These are phyloP conservation scores for Omphalotus guepiniiformis DNA, from an alignment of 768 basidiomycete species.

Conservation along the genomic window DNA sequence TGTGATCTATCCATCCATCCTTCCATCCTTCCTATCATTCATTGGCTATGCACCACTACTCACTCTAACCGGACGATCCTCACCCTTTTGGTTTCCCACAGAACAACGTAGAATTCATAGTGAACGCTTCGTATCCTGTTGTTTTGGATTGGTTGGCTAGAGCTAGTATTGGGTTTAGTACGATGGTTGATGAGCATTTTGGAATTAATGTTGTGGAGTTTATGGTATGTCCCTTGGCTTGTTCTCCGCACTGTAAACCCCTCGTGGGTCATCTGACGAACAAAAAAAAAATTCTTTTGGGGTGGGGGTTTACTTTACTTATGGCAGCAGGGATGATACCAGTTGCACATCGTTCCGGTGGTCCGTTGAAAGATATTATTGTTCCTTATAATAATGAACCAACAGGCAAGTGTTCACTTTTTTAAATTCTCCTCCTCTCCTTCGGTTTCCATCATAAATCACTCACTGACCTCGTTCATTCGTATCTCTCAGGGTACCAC, in stretches of 20 bases:
- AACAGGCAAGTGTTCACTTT: constrained; percentile 46
- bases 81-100: constrained; percentile 27
- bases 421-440: too few relatives aligned
- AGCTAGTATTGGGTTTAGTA: constrained; percentile 84
- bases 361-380: constrained; percentile 88
- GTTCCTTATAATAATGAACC: constrained; percentile 67
- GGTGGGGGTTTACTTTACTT: not conserved
- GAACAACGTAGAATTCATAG: constrained; percentile 70
- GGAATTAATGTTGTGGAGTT: constrained; percentile 98
- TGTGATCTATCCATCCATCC: too few relatives aligned
- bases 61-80: too few relatives aligned
- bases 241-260: constrained; percentile 2
- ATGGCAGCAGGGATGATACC: constrained; percentile 94
- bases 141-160: constrained; percentile 68
- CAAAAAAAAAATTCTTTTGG: not conserved
- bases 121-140: constrained; percentile 76
- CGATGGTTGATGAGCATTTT: constrained; percentile 98
- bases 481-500: constrained; percentile 60
- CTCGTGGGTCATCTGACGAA: not conserved
- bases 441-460: not conserved
- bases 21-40: too few relatives aligned
- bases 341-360: constrained; percentile 89
- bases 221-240: constrained; percentile 58
- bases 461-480: not conserved
- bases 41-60: too few relatives aligned